These are phyloP conservation scores for Cicer judaicum DNA, from an alignment of 306 rosid genomes.

Conservation along the genomic window DNA sequence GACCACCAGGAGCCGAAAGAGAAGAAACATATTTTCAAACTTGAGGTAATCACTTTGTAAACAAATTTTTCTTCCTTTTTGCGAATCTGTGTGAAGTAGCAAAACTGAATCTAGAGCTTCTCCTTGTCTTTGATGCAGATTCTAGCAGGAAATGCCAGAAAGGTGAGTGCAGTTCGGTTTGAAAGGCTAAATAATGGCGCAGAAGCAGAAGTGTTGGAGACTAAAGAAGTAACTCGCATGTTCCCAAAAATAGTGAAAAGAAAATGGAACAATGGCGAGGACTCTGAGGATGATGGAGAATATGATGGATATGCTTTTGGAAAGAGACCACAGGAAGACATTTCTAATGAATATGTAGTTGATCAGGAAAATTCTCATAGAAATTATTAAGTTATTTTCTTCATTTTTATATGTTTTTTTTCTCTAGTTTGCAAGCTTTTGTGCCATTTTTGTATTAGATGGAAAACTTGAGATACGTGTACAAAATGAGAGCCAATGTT, in stretches of 20 bases:
- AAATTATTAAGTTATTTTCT: slow-evolving; percentile 1
- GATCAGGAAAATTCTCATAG: slow-evolving; percentile 50
- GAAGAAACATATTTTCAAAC: slow-evolving; percentile 75
- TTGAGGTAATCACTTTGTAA: slow-evolving; percentile 69
- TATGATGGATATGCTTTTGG: slow-evolving; percentile 64
- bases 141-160: slow-evolving; percentile 96
- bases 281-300: slow-evolving; percentile 57
- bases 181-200: slow-evolving; percentile 66
- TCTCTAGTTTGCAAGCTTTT: slow-evolving; percentile 41
- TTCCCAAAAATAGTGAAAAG: slow-evolving; percentile 83
- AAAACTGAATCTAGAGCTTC: slow-evolving; percentile 7
- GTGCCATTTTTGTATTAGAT: slow-evolving; percentile 57
- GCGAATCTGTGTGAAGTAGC: neutral
- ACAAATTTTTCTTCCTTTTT: neutral
- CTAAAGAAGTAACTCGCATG: slow-evolving; percentile 71
- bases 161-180: slow-evolving; percentile 92
- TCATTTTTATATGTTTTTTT: slow-evolving; percentile 1
- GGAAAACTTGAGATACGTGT: slow-evolving; percentile 45
- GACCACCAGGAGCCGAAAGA: slow-evolving; percentile 76
- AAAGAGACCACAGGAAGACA: slow-evolving; percentile 55
- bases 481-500: slow-evolving; percentile 46
- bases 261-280: slow-evolving; percentile 69
- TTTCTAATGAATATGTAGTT: slow-evolving; percentile 57
- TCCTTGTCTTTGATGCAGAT: slow-evolving; percentile 61
- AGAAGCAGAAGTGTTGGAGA: slow-evolving; percentile 52